Conservation (phyloP, 1,139 yeast genomes). For the Debaryomyces sp. region DNA sequence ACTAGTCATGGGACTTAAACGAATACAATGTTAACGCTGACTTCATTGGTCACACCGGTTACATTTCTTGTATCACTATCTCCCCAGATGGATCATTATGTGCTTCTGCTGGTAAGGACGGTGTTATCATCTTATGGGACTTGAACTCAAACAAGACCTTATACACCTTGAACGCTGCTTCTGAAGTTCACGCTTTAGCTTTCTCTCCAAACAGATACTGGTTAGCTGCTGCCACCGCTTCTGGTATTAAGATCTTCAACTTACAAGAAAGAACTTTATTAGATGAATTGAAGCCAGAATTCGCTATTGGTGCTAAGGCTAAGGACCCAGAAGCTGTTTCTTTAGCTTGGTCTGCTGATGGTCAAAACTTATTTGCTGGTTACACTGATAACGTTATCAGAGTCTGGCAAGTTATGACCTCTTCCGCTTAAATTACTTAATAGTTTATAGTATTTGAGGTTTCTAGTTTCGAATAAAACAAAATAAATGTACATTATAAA, state of each 20-base stretch:
- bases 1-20: slow-evolving; percentile 91
- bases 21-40: slow-evolving; percentile 91
- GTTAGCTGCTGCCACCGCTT: slow-evolving; percentile 99
- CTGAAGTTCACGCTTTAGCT: slow-evolving; percentile 97
- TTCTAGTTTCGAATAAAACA: slow-evolving; percentile 5
- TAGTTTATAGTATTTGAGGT: slow-evolving; percentile 8
- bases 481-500: slow-evolving; percentile 9
- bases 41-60: slow-evolving; percentile 99
- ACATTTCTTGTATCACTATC: slow-evolving; percentile 95
- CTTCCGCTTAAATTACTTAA: slow-evolving; percentile 50
- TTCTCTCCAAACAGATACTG: slow-evolving; percentile 99
- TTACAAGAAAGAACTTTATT: slow-evolving; percentile 93
- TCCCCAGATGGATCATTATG: slow-evolving; percentile 99
- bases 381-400: slow-evolving; percentile 99
- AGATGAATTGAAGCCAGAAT: slow-evolving; percentile 99
- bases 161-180: slow-evolving; percentile 94
- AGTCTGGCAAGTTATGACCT: slow-evolving; percentile 99
- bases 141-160: slow-evolving; percentile 84
- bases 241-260: slow-evolving; percentile 98
- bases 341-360: slow-evolving; percentile 99
- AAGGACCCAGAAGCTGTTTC: slow-evolving; percentile 99
- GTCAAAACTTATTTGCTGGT: slow-evolving; percentile 99
- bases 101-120: slow-evolving; percentile 99
- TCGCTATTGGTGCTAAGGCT: slow-evolving; percentile 85
- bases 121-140: slow-evolving; percentile 99